Conservation (phyloP, 495 filamentous ascomycete species). For the Aspergillus affinis region DNA sequence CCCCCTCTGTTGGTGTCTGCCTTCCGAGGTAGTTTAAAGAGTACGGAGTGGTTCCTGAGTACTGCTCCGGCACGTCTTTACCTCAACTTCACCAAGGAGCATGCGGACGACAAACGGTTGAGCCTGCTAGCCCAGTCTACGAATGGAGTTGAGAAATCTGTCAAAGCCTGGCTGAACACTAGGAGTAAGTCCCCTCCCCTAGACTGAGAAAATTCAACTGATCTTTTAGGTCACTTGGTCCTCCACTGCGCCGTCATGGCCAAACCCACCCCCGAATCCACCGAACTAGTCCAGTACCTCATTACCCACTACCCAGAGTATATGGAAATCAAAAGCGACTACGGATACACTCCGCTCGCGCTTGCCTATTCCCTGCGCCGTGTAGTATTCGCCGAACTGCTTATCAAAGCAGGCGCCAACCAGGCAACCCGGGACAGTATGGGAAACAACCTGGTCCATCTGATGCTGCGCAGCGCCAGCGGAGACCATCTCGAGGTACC, state of each 20-base stretch:
- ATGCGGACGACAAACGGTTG: constrained; percentile 55
- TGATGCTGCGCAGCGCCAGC: constrained; percentile 35
- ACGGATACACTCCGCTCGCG: constrained; percentile 61
- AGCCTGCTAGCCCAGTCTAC: constrained; percentile 51
- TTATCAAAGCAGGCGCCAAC: constrained; percentile 65
- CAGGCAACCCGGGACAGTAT: constrained; percentile 53
- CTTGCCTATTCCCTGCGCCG: constrained; percentile 55
- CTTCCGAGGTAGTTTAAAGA: constrained; percentile 52
- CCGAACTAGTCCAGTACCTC: constrained; percentile 60
- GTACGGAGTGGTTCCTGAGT: constrained; percentile 68
- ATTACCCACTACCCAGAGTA: constrained; percentile 55
- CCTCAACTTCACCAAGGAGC: constrained; percentile 57
- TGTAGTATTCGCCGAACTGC: constrained; percentile 51
- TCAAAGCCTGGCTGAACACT: constrained; percentile 59
- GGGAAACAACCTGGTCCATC: constrained; percentile 61
- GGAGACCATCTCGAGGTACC: constrained; percentile 12
- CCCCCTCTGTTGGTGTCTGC: constrained; percentile 64
- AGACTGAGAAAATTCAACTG: background rate
- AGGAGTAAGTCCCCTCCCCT: constrained; percentile 40
- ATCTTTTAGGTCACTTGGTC: constrained; percentile 53
- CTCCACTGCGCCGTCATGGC: constrained; percentile 65
- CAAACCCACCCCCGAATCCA: constrained; percentile 34
- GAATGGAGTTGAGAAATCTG: constrained; percentile 58
- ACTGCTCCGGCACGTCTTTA: constrained; percentile 63
- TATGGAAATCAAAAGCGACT: constrained; percentile 54